These are phyloP conservation scores for Begonia loranthoides DNA, from an alignment of 306 rosid species.

Conservation along the genomic window DNA sequence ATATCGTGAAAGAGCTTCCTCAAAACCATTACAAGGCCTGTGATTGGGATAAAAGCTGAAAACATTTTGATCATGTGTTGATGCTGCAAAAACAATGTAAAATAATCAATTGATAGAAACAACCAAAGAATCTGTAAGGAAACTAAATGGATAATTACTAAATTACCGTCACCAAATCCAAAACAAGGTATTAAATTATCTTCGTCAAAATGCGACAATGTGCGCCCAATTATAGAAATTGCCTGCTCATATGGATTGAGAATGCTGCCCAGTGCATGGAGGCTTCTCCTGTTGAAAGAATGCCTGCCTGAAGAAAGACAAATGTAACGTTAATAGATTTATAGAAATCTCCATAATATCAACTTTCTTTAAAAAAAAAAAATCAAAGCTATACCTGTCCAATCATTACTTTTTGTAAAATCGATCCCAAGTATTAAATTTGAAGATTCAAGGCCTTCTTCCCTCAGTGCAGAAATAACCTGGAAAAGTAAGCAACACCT, in stretches of 20 bases:
- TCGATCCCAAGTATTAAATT: constrained; percentile 83
- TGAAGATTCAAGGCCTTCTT: constrained; percentile 93
- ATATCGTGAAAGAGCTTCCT: constrained; percentile 72
- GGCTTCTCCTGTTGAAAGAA: constrained; percentile 72
- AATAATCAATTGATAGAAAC: constrained; percentile 4
- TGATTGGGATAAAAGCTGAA: constrained; percentile 51
- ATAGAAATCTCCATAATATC: background rate
- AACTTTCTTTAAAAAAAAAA: background rate
- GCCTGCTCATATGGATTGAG: constrained; percentile 98
- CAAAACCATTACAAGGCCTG: constrained; percentile 62
- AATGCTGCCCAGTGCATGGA: constrained; percentile 47
- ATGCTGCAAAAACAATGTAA: constrained; percentile 35
- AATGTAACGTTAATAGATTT: constrained; percentile 10
- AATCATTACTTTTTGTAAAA: constrained; percentile 97
- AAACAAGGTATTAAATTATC: constrained; percentile 92
- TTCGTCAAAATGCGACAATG: constrained; percentile 84
- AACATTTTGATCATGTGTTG: constrained; percentile 58
- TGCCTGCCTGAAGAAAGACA: constrained; percentile 44
- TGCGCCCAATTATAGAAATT: constrained; percentile 75
- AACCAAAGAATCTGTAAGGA: background rate
- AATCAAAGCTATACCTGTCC: constrained; percentile 65
- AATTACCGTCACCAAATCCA: constrained; percentile 83
- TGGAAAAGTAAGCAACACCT: constrained; percentile 21
- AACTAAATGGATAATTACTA: constrained; percentile 18
- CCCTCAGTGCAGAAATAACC: constrained; percentile 85